These are phyloP conservation scores for Miscanthus lutarioriparius DNA, from an alignment of 176 grass and related monocot genomes.

Conservation along the genomic window DNA sequence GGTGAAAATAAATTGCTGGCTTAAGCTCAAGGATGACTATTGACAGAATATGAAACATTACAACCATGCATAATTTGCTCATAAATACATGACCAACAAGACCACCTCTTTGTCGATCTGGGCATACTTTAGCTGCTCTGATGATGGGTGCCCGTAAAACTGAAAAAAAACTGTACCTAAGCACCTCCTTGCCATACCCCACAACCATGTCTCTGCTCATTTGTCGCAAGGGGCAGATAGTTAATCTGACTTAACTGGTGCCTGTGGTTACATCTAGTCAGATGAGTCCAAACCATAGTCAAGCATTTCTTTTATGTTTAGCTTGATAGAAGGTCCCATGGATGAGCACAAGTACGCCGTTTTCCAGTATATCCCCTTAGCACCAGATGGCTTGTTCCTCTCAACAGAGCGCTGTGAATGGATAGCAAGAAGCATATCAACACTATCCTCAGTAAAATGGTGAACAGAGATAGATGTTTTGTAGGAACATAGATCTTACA, in stretches of 20 bases:
- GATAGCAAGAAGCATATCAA: conserved; percentile 22
- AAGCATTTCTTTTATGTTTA: conserved; percentile 93
- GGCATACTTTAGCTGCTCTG: conserved; percentile 31
- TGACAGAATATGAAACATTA: conserved; percentile 53
- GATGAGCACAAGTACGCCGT: conserved; percentile 84
- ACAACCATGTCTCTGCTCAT: conserved; percentile 16
- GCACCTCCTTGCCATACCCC: conserved; percentile 31
- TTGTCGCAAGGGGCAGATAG: conserved; percentile 27
- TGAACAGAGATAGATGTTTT: neutral
- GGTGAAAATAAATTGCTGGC: neutral
- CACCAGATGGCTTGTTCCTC: conserved; percentile 93
- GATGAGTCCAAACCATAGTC: conserved; percentile 56
- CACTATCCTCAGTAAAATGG: neutral
- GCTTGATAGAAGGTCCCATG: conserved; percentile 91
- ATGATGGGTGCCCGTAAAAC: conserved; percentile 42
- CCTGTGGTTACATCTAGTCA: conserved; percentile 37
- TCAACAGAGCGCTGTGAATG: conserved; percentile 78
- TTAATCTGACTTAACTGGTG: conserved; percentile 20
- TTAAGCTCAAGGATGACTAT: conserved; percentile 41
- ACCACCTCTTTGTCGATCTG: conserved; percentile 30
- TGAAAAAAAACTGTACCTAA: conserved; percentile 49
- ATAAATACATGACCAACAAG: conserved; percentile 50
- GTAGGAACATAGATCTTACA: conserved; percentile 52
- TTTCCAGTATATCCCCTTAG: conserved; percentile 98
- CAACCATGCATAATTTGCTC: conserved; percentile 37